Conservation (phyloP, 1,284 basidiomycete genomes). For the Violaceomyces palustris region DNA sequence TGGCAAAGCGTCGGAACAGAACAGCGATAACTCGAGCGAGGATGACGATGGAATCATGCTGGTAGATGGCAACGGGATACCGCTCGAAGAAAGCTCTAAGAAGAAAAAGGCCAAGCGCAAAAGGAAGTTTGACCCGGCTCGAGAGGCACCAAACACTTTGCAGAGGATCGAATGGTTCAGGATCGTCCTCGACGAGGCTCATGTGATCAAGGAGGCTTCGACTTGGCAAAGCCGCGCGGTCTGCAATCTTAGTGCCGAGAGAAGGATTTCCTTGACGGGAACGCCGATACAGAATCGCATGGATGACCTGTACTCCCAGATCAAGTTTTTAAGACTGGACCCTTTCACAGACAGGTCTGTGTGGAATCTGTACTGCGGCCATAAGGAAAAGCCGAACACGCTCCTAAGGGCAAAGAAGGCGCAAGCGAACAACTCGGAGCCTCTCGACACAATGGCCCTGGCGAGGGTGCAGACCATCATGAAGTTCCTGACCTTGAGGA, state of each 20-base stretch:
- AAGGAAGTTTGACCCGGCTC: conserved; percentile 53
- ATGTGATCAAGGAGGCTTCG: conserved; percentile 86
- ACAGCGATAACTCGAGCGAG: too few relatives aligned
- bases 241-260: conserved; percentile 88
- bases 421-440: conserved; percentile 11
- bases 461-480: conserved; percentile 93
- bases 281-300: conserved; percentile 98
- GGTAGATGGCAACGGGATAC: conserved; percentile 63
- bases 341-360: conserved; percentile 88
- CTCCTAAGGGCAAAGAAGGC: conserved; percentile 10
- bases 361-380: conserved; percentile 89
- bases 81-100: conserved; percentile 5
- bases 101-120: conserved; percentile 55
- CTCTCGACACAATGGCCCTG: conserved; percentile 73
- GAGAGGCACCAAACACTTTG: conserved; percentile 74
- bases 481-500: conserved; percentile 89
- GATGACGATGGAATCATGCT: conserved; percentile 64
- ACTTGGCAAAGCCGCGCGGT: conserved; percentile 91
- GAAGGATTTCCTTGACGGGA: conserved; percentile 87
- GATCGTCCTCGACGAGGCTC: conserved; percentile 91
- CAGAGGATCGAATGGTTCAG: conserved; percentile 97
- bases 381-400: conserved; percentile 75
- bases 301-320: conserved; percentile 91
- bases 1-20: background rate
- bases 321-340: conserved; percentile 87